Evolutionary conservation across 2,329 filamentous ascomycete genomes (phyloP).

Genomic region (Botrytis sinoallii): DNA sequence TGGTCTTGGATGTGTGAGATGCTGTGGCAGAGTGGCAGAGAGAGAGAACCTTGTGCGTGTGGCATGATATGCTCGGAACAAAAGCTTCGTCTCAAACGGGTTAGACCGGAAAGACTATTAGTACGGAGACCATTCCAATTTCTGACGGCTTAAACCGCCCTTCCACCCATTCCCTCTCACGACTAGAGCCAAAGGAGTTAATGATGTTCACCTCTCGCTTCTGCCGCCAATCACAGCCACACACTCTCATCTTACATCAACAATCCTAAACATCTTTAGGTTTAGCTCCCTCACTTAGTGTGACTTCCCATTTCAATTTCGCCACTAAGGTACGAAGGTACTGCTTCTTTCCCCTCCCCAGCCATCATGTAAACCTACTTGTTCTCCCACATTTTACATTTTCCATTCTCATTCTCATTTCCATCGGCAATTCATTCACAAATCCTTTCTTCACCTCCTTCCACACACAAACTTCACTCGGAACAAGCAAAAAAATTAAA

Average conservation of each 20-base stretch:
- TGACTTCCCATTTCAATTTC: conserved; percentile 1
- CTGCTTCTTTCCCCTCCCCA: neutral
- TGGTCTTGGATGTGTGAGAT: too few relatives aligned
- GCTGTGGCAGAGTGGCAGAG: neutral
- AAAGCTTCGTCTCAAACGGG: neutral
- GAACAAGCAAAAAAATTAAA: neutral
- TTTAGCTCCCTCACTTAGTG: neutral
- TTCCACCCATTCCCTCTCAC: neutral
- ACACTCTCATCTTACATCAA: neutral
- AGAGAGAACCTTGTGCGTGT: neutral
- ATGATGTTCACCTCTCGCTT: neutral
- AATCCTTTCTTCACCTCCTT: neutral
- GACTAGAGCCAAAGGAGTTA: neutral
- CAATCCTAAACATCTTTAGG: neutral
- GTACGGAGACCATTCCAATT: neutral
- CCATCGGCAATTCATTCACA: neutral
- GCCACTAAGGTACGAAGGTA: neutral
- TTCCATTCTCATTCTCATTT: neutral
- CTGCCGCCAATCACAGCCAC: neutral
- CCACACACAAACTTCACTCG: neutral
- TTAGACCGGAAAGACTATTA: neutral
- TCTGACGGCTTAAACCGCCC: neutral
- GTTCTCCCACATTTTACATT: conserved; percentile 15
- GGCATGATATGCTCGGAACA: neutral
- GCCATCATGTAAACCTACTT: conserved; percentile 13